Evolutionary conservation across 2,329 filamentous ascomycete species (phyloP).

Genomic region (Thelonectria blattea): DNA sequence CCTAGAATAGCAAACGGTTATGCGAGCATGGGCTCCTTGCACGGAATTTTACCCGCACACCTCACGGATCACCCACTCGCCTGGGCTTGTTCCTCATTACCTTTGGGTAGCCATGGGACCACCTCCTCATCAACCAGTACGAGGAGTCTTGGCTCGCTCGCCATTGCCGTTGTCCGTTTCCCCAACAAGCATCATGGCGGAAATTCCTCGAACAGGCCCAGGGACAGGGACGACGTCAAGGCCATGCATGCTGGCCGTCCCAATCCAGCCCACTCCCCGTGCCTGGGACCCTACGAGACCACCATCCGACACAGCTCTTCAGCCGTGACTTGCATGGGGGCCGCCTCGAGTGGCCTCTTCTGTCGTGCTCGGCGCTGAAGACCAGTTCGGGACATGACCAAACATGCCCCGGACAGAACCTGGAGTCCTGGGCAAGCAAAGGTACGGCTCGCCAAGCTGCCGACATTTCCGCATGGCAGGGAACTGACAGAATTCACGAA

Average conservation of each 20-base stretch:
- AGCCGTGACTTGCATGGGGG: constrained; percentile 30
- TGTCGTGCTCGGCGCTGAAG: constrained; percentile 26
- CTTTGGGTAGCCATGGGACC: background rate
- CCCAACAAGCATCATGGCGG: background rate
- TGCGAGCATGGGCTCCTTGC: background rate
- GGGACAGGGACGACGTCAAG: background rate
- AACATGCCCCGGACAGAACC: constrained; percentile 24
- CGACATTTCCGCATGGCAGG: background rate
- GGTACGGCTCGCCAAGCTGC: constrained; percentile 12
- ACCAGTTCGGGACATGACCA: constrained; percentile 32
- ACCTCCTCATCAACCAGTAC: background rate
- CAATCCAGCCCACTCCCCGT: constrained; percentile 13
- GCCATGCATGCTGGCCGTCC: background rate
- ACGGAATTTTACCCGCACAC: background rate
- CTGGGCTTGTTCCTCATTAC: background rate
- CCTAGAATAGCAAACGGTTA: constrained; percentile 8
- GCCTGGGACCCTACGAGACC: constrained; percentile 19
- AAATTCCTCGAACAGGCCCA: background rate
- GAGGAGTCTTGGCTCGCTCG: background rate
- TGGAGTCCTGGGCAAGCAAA: constrained; percentile 7
- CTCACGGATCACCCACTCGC: background rate
- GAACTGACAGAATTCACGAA: background rate
- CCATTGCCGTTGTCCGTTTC: constrained; percentile 15
- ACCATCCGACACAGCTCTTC: constrained; percentile 32
- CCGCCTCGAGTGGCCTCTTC: constrained; percentile 28